phyloP scores from a whole-genome alignment of 2,329 filamentous ascomycete genomes.

The Daldinia sp. region DNA sequence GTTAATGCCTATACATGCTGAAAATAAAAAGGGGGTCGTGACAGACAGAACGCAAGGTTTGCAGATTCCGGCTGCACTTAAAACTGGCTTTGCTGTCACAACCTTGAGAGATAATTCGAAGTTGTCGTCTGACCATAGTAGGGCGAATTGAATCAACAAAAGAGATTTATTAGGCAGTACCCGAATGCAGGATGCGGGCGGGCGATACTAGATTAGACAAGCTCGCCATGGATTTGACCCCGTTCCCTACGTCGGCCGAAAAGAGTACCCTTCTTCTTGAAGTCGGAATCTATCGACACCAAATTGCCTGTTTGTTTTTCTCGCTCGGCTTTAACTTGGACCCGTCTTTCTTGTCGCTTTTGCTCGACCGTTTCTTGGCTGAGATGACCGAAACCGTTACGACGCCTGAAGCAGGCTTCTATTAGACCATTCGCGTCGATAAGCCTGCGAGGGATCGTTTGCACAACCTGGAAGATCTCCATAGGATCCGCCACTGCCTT shows the following conservation, averaged over 20 bases:
- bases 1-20: slow-evolving; percentile 39
- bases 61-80: slow-evolving; percentile 38
- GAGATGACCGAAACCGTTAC: slow-evolving; percentile 83
- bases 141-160: slow-evolving; percentile 24
- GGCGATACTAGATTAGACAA: slow-evolving; percentile 4
- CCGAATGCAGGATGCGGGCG: not conserved
- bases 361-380: slow-evolving; percentile 86
- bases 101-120: slow-evolving; percentile 4
- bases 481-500: slow-evolving; percentile 84
- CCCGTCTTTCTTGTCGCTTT: slow-evolving; percentile 75
- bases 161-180: slow-evolving; percentile 5
- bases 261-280: slow-evolving; percentile 59
- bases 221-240: slow-evolving; percentile 46
- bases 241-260: slow-evolving; percentile 59
- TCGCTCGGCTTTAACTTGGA: slow-evolving; percentile 61
- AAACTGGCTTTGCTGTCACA: slow-evolving; percentile 11
- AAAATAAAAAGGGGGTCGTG: slow-evolving; percentile 19
- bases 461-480: slow-evolving; percentile 96
- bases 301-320: slow-evolving; percentile 52
- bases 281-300: slow-evolving; percentile 52
- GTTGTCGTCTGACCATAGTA: slow-evolving; percentile 10
- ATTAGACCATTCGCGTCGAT: slow-evolving; percentile 85
- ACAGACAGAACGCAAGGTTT: slow-evolving; percentile 13
- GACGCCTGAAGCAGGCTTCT: slow-evolving; percentile 83
- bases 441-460: slow-evolving; percentile 83